These are phyloP conservation scores for Vicia villosa DNA, from an alignment of 306 rosid species.

Conservation along the genomic window DNA sequence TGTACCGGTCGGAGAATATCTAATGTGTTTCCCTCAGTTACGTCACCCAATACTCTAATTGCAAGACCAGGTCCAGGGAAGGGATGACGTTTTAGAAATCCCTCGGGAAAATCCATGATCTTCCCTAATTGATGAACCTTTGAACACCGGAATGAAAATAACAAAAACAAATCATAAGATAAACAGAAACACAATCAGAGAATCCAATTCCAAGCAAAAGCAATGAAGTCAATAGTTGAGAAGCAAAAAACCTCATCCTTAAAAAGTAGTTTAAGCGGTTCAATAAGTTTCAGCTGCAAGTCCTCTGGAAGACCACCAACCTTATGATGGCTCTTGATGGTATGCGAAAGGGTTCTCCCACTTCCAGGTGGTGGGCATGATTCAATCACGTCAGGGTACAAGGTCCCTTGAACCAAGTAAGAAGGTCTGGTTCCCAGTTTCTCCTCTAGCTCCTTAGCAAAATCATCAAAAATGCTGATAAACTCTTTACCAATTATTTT, in stretches of 20 bases:
- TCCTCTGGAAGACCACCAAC: conserved; percentile 99
- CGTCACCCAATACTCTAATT: conserved; percentile 88
- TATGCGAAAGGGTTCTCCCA: conserved; percentile 89
- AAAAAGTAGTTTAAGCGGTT: conserved; percentile 88
- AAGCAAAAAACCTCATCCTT: conserved; percentile 93
- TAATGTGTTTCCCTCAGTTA: conserved; percentile 76
- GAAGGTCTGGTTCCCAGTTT: conserved; percentile 66
- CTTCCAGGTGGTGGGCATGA: conserved; percentile 98
- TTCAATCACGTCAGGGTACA: conserved; percentile 94
- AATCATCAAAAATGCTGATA: conserved; percentile 77
- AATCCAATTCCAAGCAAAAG: conserved; percentile 12
- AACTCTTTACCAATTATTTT: conserved; percentile 93
- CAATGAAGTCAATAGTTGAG: conserved; percentile 33
- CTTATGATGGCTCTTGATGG: conserved; percentile 98
- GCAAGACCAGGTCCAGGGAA: conserved; percentile 99
- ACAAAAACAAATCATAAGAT: background rate
- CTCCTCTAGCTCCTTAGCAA: conserved; percentile 68
- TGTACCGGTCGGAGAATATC: conserved; percentile 83
- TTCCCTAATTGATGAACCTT: conserved; percentile 87
- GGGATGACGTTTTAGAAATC: conserved; percentile 88
- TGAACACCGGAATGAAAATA: background rate
- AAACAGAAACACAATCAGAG: background rate
- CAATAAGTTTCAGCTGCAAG: conserved; percentile 92
- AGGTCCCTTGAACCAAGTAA: conserved; percentile 88
- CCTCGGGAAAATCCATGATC: conserved; percentile 77